These are phyloP conservation scores for Juglanconis oblonga DNA, from an alignment of 2,329 filamentous ascomycete genomes.

Conservation along the genomic window DNA sequence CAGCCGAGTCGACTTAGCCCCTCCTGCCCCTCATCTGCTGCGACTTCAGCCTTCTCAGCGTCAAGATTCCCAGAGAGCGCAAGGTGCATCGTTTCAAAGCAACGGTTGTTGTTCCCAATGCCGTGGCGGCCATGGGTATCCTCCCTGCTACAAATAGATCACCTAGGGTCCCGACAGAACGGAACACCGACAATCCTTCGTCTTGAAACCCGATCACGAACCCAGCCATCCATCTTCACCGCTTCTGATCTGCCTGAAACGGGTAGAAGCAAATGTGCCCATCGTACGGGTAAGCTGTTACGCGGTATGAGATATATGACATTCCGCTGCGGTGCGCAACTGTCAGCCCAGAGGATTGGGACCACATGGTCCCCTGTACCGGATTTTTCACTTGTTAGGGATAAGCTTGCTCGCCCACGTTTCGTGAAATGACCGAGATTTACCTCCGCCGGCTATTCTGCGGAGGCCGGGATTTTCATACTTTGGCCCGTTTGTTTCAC, in stretches of 20 bases:
- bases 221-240: constrained; percentile 3
- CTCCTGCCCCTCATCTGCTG: background rate
- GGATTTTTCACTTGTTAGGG: background rate
- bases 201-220: background rate
- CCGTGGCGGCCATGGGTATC: background rate
- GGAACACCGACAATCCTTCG: background rate
- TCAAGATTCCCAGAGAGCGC: background rate
- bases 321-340: background rate
- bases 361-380: background rate
- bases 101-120: background rate
- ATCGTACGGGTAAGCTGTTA: background rate
- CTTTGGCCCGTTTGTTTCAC: too few relatives aligned
- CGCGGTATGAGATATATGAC: background rate
- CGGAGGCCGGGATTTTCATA: too few relatives aligned
- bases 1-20: background rate
- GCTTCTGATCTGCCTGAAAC: constrained; percentile 5
- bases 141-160: background rate
- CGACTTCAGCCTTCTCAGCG: background rate
- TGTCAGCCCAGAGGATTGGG: background rate
- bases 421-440: background rate
- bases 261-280: background rate
- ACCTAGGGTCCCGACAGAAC: background rate
- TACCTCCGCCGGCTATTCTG: background rate
- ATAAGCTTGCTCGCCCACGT: background rate
- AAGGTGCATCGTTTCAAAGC: background rate